phyloP scores from a whole-genome alignment of 495 filamentous ascomycete species.

The Xeromyces bisporus region DNA sequence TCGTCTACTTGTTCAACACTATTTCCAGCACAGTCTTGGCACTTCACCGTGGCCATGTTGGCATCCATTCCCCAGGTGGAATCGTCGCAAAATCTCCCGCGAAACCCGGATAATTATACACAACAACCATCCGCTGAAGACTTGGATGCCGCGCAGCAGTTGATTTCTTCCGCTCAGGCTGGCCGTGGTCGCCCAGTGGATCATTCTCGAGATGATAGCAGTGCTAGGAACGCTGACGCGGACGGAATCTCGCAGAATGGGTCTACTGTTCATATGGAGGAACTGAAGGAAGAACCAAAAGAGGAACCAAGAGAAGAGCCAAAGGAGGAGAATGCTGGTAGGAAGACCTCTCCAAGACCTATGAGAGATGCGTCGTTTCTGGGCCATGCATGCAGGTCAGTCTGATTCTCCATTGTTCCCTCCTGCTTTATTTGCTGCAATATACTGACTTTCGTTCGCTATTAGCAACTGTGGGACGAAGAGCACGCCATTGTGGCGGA shows the following conservation, averaged over 20 bases:
- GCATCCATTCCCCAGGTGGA: conserved; percentile 27
- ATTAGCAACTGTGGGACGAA: conserved; percentile 87
- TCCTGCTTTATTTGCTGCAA: neutral
- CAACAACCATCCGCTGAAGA: conserved; percentile 30
- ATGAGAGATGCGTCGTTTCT: conserved; percentile 26
- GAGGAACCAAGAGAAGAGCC: conserved; percentile 2
- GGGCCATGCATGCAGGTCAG: conserved; percentile 41
- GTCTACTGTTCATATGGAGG: too few species aligned
- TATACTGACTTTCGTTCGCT: conserved; percentile 10
- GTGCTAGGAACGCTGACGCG: conserved; percentile 4
- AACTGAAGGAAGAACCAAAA: too few species aligned
- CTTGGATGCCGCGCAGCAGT: conserved; percentile 29
- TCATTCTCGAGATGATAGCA: conserved; percentile 11
- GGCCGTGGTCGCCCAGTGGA: conserved; percentile 23
- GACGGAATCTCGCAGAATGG: conserved; percentile 4
- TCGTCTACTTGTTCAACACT: too few species aligned
- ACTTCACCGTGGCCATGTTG: conserved; percentile 27
- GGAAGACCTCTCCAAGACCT: conserved; percentile 18
- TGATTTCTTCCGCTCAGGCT: conserved; percentile 28
- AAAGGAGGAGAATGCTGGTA: conserved; percentile 6
- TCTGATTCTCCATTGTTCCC: neutral
- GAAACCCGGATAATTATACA: conserved; percentile 15
- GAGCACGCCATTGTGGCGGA: conserved; percentile 83
- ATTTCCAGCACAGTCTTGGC: too few species aligned
- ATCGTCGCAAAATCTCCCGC: conserved; percentile 21